Conservation (phyloP, 331 rosid genomes). For the Rosa hybrid region DNA sequence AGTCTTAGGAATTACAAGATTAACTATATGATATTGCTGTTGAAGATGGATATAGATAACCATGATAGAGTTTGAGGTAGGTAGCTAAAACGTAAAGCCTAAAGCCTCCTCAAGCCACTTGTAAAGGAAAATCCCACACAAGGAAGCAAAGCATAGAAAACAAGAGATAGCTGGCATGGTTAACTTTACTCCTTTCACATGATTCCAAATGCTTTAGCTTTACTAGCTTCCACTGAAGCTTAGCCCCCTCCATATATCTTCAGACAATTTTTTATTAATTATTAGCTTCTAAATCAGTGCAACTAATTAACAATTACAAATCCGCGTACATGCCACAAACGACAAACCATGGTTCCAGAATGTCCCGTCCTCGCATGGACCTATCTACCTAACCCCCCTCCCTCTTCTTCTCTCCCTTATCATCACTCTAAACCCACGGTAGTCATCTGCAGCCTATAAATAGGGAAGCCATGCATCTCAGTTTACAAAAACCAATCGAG, state of each 20-base stretch:
- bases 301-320: background rate
- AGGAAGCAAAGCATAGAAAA: background rate
- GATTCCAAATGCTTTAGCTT: conserved; percentile 11
- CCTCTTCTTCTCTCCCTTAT: background rate
- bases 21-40: background rate
- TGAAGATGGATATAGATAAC: background rate
- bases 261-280: background rate
- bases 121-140: background rate
- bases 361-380: conserved; percentile 18
- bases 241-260: background rate
- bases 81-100: background rate
- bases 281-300: background rate
- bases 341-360: conserved; percentile 8
- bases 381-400: background rate
- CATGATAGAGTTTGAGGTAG: background rate
- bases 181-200: conserved; percentile 12
- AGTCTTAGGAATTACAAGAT: background rate
- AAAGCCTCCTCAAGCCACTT: conserved; percentile 9
- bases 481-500: background rate
- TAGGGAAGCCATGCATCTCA: conserved; percentile 18
- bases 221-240: background rate
- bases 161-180: background rate
- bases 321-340: conserved; percentile 23
- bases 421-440: background rate
- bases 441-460: conserved; percentile 25